Evolutionary conservation across 2,329 filamentous ascomycete species (phyloP).

Genomic region (Acarospora socialis): DNA sequence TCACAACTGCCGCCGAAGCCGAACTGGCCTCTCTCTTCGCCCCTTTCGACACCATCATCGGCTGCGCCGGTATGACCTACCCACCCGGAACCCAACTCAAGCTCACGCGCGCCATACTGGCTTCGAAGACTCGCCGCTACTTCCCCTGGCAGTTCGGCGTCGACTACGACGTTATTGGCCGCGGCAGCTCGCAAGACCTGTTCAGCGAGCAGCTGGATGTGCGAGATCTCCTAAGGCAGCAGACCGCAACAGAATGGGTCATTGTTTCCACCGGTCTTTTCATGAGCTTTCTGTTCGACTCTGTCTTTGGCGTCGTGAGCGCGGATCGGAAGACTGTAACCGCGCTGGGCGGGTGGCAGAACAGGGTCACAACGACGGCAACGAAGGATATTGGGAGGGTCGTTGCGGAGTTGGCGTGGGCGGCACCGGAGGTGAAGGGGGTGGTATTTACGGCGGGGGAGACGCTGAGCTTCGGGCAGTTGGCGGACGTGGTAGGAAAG

Average conservation of each 20-base stretch:
- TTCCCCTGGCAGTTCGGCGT: conserved; percentile 64
- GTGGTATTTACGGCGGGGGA: conserved; percentile 49
- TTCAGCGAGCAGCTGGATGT: conserved; percentile 56
- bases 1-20: conserved; percentile 19
- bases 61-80: conserved; percentile 46
- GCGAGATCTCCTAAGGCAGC: conserved; percentile 35
- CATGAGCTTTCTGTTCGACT: conserved; percentile 53
- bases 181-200: conserved; percentile 44
- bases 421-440: conserved; percentile 22
- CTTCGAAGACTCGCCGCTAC: conserved; percentile 36
- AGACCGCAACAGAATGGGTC: conserved; percentile 41
- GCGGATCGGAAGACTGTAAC: conserved; percentile 25
- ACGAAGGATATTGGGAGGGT: conserved; percentile 49
- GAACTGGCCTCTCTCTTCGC: conserved; percentile 31
- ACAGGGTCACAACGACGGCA: conserved; percentile 46
- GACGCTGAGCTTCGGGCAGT: conserved; percentile 41
- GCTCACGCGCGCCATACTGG: conserved; percentile 40
- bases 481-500: conserved; percentile 40
- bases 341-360: conserved; percentile 48
- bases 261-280: conserved; percentile 58
- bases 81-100: conserved; percentile 43
- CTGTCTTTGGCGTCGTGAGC: conserved; percentile 46
- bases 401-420: conserved; percentile 41
- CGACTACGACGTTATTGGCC: conserved; percentile 52
- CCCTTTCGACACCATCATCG: conserved; percentile 33